Base-by-base conservation (phyloP, 495 filamentous ascomycete species). In the Podospora pseudopauciseta region DNA sequence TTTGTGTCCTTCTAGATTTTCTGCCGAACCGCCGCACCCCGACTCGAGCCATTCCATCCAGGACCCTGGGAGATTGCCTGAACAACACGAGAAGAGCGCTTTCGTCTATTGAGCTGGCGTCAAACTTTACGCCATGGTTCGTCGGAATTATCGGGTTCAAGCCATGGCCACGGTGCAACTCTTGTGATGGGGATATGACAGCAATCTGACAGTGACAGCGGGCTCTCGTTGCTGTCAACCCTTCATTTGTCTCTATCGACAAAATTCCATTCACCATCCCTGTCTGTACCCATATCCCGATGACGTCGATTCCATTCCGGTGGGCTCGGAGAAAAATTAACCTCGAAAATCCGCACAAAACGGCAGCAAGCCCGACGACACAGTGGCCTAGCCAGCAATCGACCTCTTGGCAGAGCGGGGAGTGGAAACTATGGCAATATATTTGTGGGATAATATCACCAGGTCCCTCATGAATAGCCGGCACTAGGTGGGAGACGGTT, bases 1-100 rank as follows among this genome's bases (percentile, higher is more conserved):
- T 68, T 44, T 49, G 26, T 11, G 15, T 19, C 20, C 60, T 68
- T 68, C 60, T 64, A 63, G 66, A 68, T 63, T 64, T 57, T 61
- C 44, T 55, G 34, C 58, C 32, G 53, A 67, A 20, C 60, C 66
- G 59, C 60, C 66, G 60, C 19, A 34, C 3, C 5, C 66, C 66
- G 18, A 63, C 2, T 57, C 30, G 60, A 16, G 55, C 27, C 28
- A 62, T 54, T 13, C 34, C 53, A 49, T 49, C 66, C 30, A 5
- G 28, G 18, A 3, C 49, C 16, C 19, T 6, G 20, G 53, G 61
- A 60, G 32, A 63, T 63, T 67, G 60, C 30, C 23, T 16, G 16
- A 30, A 64, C 11, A 49, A 49, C 34, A 49, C 39, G 13, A 5
- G 39, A 49, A 49, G 39, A 16, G 39, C 39, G 30, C 39, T 11